phyloP scores from a whole-genome alignment of 345 rosid genomes.

The Eucalyptus pauciflora region DNA sequence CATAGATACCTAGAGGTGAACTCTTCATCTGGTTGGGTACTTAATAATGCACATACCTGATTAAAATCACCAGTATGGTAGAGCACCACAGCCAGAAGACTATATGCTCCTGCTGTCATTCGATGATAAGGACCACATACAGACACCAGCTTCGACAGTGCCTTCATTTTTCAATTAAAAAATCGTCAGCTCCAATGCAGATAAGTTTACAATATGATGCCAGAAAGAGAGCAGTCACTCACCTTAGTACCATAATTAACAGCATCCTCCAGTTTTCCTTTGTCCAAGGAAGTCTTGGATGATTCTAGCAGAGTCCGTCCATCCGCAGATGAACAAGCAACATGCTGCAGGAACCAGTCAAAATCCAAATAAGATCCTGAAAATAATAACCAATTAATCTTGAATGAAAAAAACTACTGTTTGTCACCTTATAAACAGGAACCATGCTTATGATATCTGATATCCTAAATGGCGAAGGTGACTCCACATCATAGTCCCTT shows the following conservation, averaged over 20 bases:
- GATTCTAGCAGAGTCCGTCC: slow-evolving; percentile 86
- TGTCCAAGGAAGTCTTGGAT: slow-evolving; percentile 90
- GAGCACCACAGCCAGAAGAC: slow-evolving; percentile 94
- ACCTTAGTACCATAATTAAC: slow-evolving; percentile 91
- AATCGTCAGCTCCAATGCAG: background rate
- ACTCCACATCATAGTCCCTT: slow-evolving; percentile 83
- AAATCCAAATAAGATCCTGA: background rate
- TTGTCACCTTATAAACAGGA: slow-evolving; percentile 82
- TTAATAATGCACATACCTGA: slow-evolving; percentile 41
- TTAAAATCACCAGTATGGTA: slow-evolving; percentile 98
- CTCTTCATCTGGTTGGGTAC: background rate
- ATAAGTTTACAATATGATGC: background rate
- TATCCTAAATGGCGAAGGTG: slow-evolving; percentile 64
- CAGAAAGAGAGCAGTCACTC: background rate
- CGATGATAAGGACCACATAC: slow-evolving; percentile 99
- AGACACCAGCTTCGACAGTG: slow-evolving; percentile 80
- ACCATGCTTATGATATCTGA: slow-evolving; percentile 79
- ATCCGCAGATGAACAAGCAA: slow-evolving; percentile 96
- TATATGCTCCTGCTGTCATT: slow-evolving; percentile 96
- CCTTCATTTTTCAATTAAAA: slow-evolving; percentile 32
- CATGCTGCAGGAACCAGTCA: slow-evolving; percentile 45
- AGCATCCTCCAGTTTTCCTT: slow-evolving; percentile 97
- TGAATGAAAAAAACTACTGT: background rate
- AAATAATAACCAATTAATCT: background rate
- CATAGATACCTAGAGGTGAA: background rate